Evolutionary conservation across 208 protist species (phyloP).

Genomic region (Sergeia podlipaevii): DNA sequence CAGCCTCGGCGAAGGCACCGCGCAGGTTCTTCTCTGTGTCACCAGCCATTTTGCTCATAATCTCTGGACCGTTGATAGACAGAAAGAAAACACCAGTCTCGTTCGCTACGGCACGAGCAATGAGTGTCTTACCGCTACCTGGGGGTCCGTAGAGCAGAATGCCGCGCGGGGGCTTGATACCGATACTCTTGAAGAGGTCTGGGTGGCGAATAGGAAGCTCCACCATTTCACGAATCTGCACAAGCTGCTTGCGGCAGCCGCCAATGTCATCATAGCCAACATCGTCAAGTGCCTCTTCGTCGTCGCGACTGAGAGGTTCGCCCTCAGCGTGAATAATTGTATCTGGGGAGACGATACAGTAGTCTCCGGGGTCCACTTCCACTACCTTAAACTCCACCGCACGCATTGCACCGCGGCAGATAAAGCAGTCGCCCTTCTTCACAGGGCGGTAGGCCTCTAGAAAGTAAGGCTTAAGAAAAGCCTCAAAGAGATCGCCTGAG

Average conservation of each 20-base stretch:
- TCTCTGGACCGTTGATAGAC: constrained; percentile 99
- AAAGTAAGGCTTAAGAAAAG: constrained; percentile 99
- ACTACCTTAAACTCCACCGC: constrained; percentile 99
- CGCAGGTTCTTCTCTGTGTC: constrained; percentile 99
- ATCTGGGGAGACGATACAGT: constrained; percentile 98
- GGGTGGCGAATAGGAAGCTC: constrained; percentile 99
- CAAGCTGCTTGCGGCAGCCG: constrained; percentile 98
- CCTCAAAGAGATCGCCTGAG: constrained; percentile 99
- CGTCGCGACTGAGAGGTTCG: constrained; percentile 99
- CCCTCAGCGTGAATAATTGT: constrained; percentile 99
- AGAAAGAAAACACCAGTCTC: constrained; percentile 99
- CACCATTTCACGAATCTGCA: constrained; percentile 99
- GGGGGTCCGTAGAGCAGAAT: constrained; percentile 99
- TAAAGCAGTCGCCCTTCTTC: constrained; percentile 98
- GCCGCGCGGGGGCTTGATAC: constrained; percentile 96
- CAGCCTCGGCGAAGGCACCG: constrained; percentile 99
- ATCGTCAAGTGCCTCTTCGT: constrained; percentile 97
- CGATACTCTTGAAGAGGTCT: constrained; percentile 98
- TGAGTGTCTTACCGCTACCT: constrained; percentile 99
- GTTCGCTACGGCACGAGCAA: constrained; percentile 99
- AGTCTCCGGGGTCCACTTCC: constrained; percentile 97
- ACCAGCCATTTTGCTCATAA: constrained; percentile 99
- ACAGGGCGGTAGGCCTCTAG: constrained; percentile 99
- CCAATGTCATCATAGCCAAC: constrained; percentile 99
- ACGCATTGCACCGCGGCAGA: constrained; percentile 96